A percentile compares a stretch with the other conserved stretches of the same genome.
phyloP scores from a whole-genome alignment of 208 protist species.

The Blechomonas ayalai region DNA sequence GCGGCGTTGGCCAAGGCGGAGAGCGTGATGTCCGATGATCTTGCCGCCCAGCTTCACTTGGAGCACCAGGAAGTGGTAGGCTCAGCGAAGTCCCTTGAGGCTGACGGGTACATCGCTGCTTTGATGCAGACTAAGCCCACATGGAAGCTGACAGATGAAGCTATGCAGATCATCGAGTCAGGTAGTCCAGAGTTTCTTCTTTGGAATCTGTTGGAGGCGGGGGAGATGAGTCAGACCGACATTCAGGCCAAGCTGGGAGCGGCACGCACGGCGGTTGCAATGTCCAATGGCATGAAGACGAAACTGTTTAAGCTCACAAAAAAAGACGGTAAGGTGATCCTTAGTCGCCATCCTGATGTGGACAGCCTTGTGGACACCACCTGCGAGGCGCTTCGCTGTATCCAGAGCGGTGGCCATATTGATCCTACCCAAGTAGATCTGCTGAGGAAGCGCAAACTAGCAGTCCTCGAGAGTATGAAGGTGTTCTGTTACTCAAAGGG shows the following conservation, averaged over 20 bases:
- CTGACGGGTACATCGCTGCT: constrained; percentile 70
- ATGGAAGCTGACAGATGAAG: constrained; percentile 81
- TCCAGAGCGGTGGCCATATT: constrained; percentile 15
- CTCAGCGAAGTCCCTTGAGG: constrained; percentile 85
- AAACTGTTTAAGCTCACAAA: constrained; percentile 90
- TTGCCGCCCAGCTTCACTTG: constrained; percentile 42
- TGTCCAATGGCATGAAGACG: constrained; percentile 91
- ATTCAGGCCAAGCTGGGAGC: constrained; percentile 52
- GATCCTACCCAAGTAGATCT: constrained; percentile 61
- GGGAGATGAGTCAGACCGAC: constrained; percentile 27
- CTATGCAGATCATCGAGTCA: constrained; percentile 52
- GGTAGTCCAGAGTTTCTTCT: constrained; percentile 90
- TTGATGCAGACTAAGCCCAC: constrained; percentile 35
- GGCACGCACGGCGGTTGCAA: constrained; percentile 55
- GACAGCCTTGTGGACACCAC: constrained; percentile 24
- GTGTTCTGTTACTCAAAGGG: constrained; percentile 82
- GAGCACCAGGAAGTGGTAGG: constrained; percentile 89
- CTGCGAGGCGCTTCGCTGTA: constrained; percentile 28
- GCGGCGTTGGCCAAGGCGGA: constrained; percentile 25
- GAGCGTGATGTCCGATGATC: constrained; percentile 32
- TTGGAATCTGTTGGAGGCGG: constrained; percentile 33
- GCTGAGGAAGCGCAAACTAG: constrained; percentile 92
- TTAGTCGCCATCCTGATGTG: constrained; percentile 33
- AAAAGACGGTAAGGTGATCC: constrained; percentile 35
- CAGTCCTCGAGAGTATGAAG: constrained; percentile 64